Percentiles rank a stretch among this genome's conserved stretches.
phyloP scores from a whole-genome alignment of 2,329 filamentous ascomycete species.

The Pseudocercospora fuligena region DNA sequence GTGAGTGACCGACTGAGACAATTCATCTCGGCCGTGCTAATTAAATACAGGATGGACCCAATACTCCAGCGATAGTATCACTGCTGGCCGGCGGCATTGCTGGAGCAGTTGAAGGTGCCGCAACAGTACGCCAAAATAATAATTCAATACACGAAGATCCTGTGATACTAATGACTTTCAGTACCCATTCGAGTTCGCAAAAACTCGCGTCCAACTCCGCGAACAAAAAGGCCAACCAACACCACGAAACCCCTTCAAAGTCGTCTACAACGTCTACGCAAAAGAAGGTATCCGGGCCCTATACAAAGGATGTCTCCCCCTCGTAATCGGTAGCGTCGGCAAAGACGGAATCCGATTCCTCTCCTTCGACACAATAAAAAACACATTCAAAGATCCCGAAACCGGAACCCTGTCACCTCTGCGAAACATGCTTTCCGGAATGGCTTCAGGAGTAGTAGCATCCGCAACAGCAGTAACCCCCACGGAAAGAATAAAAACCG shows the following conservation, averaged over 20 bases:
- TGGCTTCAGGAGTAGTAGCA: constrained; percentile 66
- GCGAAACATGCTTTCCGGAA: constrained; percentile 66
- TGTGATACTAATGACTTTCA: constrained; percentile 9
- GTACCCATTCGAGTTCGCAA: constrained; percentile 71
- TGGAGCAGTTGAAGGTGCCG: constrained; percentile 41
- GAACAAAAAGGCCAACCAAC: constrained; percentile 49
- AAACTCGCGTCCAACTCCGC: constrained; percentile 65
- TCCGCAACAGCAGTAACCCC: constrained; percentile 69
- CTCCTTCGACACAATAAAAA: constrained; percentile 69
- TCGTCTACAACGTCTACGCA: constrained; percentile 60
- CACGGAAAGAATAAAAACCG: constrained; percentile 71
- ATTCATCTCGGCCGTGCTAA: background rate
- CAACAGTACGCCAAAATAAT: constrained; percentile 37
- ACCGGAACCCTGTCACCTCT: constrained; percentile 61
- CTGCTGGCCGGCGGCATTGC: constrained; percentile 43
- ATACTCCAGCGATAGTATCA: constrained; percentile 42
- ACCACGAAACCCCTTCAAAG: constrained; percentile 61
- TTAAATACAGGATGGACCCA: constrained; percentile 23
- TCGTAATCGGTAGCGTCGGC: constrained; percentile 64
- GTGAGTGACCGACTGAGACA: constrained; percentile 6
- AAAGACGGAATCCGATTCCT: constrained; percentile 71
- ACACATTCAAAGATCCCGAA: constrained; percentile 59
- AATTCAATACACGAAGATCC: too few species aligned
- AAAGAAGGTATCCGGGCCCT: constrained; percentile 63
- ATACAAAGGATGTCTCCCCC: constrained; percentile 66